phyloP scores from a whole-genome alignment of 2,329 filamentous ascomycete genomes.

The Aspergillus ibericus region DNA sequence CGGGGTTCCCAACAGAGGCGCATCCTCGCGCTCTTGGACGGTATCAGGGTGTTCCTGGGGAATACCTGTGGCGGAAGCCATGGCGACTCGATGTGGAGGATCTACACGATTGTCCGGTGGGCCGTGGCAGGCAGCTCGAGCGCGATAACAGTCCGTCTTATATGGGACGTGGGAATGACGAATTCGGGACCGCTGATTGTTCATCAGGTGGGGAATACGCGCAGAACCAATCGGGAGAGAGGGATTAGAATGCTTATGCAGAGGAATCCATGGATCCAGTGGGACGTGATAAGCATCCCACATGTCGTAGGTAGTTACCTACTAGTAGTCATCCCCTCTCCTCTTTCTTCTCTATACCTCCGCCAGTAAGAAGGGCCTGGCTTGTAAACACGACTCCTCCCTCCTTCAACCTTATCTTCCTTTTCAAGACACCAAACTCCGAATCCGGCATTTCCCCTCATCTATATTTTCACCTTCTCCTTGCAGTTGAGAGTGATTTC shows the following conservation, averaged over 20 bases:
- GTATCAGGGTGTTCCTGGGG: slow-evolving; percentile 53
- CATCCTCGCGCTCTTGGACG: slow-evolving; percentile 54
- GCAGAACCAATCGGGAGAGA: neutral
- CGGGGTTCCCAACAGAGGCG: slow-evolving; percentile 68
- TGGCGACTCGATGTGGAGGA: slow-evolving; percentile 33
- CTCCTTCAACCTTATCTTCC: too few relatives aligned
- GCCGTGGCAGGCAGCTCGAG: too few relatives aligned
- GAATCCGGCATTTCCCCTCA: too few relatives aligned
- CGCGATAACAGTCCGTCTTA: neutral
- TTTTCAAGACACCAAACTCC: too few relatives aligned
- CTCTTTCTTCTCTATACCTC: too few relatives aligned
- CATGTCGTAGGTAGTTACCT: too few relatives aligned
- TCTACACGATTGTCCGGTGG: too few relatives aligned
- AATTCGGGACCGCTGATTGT: neutral
- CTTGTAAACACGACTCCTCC: too few relatives aligned
- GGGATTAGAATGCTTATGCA: neutral
- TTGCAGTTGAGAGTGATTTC: too few relatives aligned
- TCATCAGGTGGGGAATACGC: neutral
- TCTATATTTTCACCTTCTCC: too few relatives aligned
- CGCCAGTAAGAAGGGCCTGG: too few relatives aligned
- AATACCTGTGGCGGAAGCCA: slow-evolving; percentile 70
- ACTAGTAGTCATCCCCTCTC: too few relatives aligned
- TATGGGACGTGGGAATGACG: slow-evolving; percentile 1
- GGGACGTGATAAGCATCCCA: neutral
- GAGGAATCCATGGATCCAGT: neutral